Percentiles rank a stretch among this genome's conserved stretches.
Conservation (phyloP, 768 basidiomycete species). For the Hemileccinum rubropunctum region DNA sequence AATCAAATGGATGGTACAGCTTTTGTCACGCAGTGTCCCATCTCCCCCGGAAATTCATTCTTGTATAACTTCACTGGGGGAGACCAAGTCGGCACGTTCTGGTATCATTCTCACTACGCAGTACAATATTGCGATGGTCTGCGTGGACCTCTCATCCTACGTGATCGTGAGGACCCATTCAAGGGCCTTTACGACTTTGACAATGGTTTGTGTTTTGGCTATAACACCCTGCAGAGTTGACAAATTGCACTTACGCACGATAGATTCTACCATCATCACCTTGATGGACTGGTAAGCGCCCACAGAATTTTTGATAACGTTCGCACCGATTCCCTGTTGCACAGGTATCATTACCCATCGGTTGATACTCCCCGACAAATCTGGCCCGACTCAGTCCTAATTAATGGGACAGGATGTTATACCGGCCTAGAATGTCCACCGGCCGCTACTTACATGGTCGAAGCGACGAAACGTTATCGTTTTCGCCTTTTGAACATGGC, state of each 20-base stretch:
- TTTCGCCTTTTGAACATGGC: slow-evolving; percentile 37
- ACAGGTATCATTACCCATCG: slow-evolving; percentile 20
- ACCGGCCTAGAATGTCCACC: slow-evolving; percentile 18
- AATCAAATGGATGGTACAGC: slow-evolving; percentile 31
- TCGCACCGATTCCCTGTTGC: neutral
- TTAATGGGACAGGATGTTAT: slow-evolving; percentile 40
- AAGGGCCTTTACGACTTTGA: slow-evolving; percentile 18
- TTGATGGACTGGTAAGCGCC: slow-evolving; percentile 24
- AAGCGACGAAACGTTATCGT: slow-evolving; percentile 35
- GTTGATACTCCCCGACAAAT: slow-evolving; percentile 5
- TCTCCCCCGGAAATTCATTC: slow-evolving; percentile 33
- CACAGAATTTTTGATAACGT: neutral
- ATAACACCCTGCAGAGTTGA: neutral
- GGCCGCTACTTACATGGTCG: slow-evolving; percentile 33
- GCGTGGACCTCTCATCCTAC: slow-evolving; percentile 43
- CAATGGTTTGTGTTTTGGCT: slow-evolving; percentile 14
- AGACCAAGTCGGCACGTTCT: slow-evolving; percentile 39
- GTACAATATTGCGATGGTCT: slow-evolving; percentile 40
- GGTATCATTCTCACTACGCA: slow-evolving; percentile 30
- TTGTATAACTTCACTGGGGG: slow-evolving; percentile 33
- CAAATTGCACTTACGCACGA: neutral
- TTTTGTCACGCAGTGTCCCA: slow-evolving; percentile 42
- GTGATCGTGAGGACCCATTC: slow-evolving; percentile 33
- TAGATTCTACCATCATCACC: slow-evolving; percentile 28
- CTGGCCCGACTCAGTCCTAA: slow-evolving; percentile 35